Percentiles rank a stretch among this genome's conserved stretches.
These are phyloP conservation scores for Leccinum solheimii DNA, from an alignment of 1,284 basidiomycete genomes.

Conservation along the genomic window DNA sequence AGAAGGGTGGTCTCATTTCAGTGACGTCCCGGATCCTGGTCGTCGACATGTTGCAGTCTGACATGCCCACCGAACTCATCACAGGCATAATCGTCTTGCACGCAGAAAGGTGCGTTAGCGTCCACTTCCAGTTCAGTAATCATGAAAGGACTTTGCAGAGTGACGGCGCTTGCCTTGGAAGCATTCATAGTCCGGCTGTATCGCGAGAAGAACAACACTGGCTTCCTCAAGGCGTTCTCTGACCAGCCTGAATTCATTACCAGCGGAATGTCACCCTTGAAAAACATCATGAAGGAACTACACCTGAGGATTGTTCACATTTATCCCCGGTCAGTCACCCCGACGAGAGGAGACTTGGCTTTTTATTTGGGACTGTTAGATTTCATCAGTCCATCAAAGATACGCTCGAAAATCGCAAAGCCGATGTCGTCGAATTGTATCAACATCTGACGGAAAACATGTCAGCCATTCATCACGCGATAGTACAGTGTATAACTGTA, in stretches of 20 bases:
- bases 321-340: constrained; percentile 74
- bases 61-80: constrained; percentile 83
- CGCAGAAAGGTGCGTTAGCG: constrained; percentile 73
- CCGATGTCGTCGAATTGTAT: constrained; percentile 92
- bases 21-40: constrained; percentile 94
- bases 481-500: constrained; percentile 92
- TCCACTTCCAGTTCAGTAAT: neutral
- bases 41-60: constrained; percentile 90
- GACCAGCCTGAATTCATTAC: constrained; percentile 96
- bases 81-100: constrained; percentile 94
- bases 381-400: constrained; percentile 88
- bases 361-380: constrained; percentile 41
- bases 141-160: constrained; percentile 46
- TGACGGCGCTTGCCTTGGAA: constrained; percentile 82
- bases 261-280: constrained; percentile 87
- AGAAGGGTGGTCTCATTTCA: constrained; percentile 85
- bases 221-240: constrained; percentile 96
- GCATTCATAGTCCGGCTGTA: constrained; percentile 91
- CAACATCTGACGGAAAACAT: constrained; percentile 86
- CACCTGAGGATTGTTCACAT: constrained; percentile 87
- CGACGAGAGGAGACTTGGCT: neutral
- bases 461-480: constrained; percentile 89
- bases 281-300: constrained; percentile 91
- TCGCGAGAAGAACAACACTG: constrained; percentile 82
- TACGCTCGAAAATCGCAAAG: constrained; percentile 76